A percentile compares a stretch with the other conserved stretches of the same genome.
Evolutionary conservation across 78 protist genomes (phyloP).

Genomic region (Dictyostelium purpureum): DNA sequence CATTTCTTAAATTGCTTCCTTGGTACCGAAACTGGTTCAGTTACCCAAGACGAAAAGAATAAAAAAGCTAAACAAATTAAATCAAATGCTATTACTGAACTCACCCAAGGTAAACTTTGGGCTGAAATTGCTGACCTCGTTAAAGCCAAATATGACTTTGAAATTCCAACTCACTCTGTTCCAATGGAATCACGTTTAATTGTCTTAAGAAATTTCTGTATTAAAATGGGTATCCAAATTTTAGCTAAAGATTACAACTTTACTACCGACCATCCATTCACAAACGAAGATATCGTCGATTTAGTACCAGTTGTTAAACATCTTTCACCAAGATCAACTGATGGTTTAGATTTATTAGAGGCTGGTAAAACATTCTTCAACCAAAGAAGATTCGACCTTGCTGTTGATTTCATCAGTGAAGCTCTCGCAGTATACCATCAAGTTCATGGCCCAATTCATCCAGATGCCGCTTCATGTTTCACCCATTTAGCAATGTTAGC

Average conservation of each 20-base stretch:
- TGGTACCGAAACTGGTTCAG: constrained; percentile 44
- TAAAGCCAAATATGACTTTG: constrained; percentile 3
- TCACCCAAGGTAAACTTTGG: constrained; percentile 12
- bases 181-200: constrained; percentile 65
- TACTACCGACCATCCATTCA: constrained; percentile 66
- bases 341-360: constrained; percentile 57
- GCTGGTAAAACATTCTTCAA: constrained; percentile 54
- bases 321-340: constrained; percentile 52
- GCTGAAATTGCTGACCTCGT: constrained; percentile 17
- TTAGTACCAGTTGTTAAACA: constrained; percentile 76
- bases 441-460: constrained; percentile 78
- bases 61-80: constrained; percentile 27
- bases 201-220: constrained; percentile 47
- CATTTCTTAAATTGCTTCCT: constrained; percentile 83
- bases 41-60: background rate
- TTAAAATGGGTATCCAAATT: constrained; percentile 71
- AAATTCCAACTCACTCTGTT: constrained; percentile 38
- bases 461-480: constrained; percentile 54
- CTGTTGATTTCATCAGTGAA: constrained; percentile 40
- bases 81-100: background rate
- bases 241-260: constrained; percentile 59
- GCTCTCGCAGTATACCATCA: constrained; percentile 36
- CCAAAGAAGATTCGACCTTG: constrained; percentile 38
- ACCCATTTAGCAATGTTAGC: constrained; percentile 78
- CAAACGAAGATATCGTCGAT: constrained; percentile 62